Evolutionary conservation across 2,329 filamentous ascomycete genomes (phyloP), one percentile per base, ranked within the genome.

Genomic region (Aspergillus quadrilineatus): DNA sequence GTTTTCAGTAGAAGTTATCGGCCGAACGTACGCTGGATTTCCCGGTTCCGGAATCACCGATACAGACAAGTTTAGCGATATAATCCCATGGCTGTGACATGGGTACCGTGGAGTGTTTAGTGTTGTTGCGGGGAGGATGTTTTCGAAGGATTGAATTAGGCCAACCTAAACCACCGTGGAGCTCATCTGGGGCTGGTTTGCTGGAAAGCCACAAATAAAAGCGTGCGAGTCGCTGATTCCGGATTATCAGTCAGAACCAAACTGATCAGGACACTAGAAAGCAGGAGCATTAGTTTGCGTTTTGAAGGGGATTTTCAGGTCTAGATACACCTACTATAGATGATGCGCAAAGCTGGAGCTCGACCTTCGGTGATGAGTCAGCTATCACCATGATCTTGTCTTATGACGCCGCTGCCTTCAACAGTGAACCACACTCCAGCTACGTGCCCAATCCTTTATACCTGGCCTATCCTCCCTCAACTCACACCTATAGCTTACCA

Each of bases 41-140:
- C 70, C 94, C 94, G 72, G 91, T 96, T 72, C 92, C 94, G 45
- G 89, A 94, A 79, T 97, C 94, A 74, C 94, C 94, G 69, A 99
- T 92, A 79, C 91, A 96, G 71, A 97, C 93, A 68, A 99, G 90
- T 78, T 99, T 99, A 75, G 93, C 92, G 73, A 97, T 99, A 80
- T 95, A 97, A 80, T 97, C 92, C 93, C 93, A 97, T 75, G 91
- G 88, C 68, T 75, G 72, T 71, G 74, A 76, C 75, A 77, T 77
- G 69, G 69, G 71, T 69, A 71, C 65, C 60, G 56, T 56, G 42
- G 44, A 12, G 36, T 39, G 42, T 56, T 61, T 52, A 26, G 15
- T 32, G 17, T 49, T 36, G n/a, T 44, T 42, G 37, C 17, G 28
- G 22, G 44, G 39, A 17, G 14, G 39, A 22, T 47, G 10, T 34